Conservation (phyloP, 257 asterid species). For the Cinchona pubescens region DNA sequence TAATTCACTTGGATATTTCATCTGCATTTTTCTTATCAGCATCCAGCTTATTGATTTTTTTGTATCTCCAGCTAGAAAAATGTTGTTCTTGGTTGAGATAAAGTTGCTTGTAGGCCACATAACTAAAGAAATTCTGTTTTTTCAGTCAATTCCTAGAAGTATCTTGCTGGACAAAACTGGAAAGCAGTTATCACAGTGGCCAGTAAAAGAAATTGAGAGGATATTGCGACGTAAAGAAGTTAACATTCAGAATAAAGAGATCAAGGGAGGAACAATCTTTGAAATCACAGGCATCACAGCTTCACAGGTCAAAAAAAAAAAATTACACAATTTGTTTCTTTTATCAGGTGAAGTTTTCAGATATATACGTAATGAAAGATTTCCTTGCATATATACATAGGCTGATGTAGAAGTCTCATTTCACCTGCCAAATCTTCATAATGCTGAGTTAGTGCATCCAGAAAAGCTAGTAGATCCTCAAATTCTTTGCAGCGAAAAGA, state of each 20-base stretch:
- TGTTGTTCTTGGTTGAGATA: too few species aligned
- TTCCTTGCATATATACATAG: slow-evolving; percentile 20
- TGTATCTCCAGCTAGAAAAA: neutral
- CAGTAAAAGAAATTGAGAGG: slow-evolving; percentile 53
- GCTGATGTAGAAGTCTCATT: slow-evolving; percentile 35
- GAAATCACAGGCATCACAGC: slow-evolving; percentile 58
- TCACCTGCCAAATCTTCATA: slow-evolving; percentile 17
- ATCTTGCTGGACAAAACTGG: slow-evolving; percentile 54
- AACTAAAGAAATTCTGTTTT: neutral
- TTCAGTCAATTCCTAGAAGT: slow-evolving; percentile 67
- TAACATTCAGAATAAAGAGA: slow-evolving; percentile 28
- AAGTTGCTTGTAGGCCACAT: too few species aligned
- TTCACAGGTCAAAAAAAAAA: slow-evolving; percentile 44
- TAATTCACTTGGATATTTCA: too few species aligned
- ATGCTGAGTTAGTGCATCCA: slow-evolving; percentile 18
- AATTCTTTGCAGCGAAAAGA: slow-evolving; percentile 25
- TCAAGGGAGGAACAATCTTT: slow-evolving; percentile 36
- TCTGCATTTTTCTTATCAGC: neutral
- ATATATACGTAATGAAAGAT: neutral
- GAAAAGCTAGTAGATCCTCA: slow-evolving; percentile 27
- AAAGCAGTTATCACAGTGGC: slow-evolving; percentile 73
- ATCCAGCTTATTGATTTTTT: neutral
- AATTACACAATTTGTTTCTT: neutral
- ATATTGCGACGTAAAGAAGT: slow-evolving; percentile 36
- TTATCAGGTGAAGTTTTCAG: neutral